phyloP scores from a whole-genome alignment of 2,329 filamentous ascomycete species.

The Cryphonectria nitschkei region DNA sequence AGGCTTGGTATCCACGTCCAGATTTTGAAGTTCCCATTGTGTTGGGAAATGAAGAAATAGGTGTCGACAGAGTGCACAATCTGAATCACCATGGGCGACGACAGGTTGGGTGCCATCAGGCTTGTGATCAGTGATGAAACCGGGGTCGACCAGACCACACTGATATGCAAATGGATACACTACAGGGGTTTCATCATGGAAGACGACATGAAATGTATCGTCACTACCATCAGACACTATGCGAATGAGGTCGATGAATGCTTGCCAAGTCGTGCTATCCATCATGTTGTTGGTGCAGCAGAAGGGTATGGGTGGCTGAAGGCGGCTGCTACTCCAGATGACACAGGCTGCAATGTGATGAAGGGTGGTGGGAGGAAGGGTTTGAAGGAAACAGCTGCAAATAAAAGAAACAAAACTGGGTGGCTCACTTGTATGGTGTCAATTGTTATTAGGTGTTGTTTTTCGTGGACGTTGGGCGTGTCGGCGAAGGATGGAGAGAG shows the following conservation, averaged over 20 bases:
- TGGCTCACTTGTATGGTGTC: not conserved
- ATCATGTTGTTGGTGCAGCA: not conserved
- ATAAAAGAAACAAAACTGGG: not conserved
- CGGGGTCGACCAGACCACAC: not conserved
- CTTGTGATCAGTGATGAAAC: not conserved
- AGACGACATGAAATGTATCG: not conserved
- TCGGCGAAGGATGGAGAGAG: not conserved
- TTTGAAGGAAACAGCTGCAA: not conserved
- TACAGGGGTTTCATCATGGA: not conserved
- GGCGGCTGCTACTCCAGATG: not conserved
- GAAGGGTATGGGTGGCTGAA: too few species aligned
- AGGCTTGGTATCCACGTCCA: not conserved
- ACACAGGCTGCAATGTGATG: too few species aligned
- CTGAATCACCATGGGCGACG: not conserved
- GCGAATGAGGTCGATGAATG: not conserved
- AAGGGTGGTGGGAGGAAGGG: not conserved
- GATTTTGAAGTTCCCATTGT: not conserved
- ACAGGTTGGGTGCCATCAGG: not conserved
- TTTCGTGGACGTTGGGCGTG: not conserved
- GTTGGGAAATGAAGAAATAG: not conserved
- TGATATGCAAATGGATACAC: conserved; percentile 5
- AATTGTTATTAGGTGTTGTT: not conserved
- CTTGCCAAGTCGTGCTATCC: not conserved
- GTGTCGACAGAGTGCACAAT: not conserved
- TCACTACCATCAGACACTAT: not conserved